Evolutionary conservation across 495 filamentous ascomycete species (phyloP), one percentile per base, ranked within the genome.

Genomic region (Penicillium flavigenum): DNA sequence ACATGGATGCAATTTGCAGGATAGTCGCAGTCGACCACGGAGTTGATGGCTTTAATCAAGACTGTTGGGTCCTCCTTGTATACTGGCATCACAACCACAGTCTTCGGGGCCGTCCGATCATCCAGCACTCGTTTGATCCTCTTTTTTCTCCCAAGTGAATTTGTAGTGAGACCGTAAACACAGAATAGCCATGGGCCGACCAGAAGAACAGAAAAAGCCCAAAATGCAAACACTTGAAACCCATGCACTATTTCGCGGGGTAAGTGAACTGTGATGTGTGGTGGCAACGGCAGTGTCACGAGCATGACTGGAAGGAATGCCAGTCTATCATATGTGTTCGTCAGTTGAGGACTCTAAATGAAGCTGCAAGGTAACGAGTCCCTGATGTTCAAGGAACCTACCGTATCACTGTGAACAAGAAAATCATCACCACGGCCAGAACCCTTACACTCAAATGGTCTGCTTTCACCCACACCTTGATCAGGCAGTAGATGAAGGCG

Each of bases 181-280:
- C 93, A 97, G 63, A 96, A 89, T 4, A 96, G 80, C 92, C 92
- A 98, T 2, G 94, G 94, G 8, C 96, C 79, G 2, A 87, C 88
- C 32, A 98, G 74, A 12, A 98, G 82, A 49, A 79, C 84, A 0
- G 93, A 86, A 63, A 98, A 98, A n/a, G 89, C 82, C 85, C 89
- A 96, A 67, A 98, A 97, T 4, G 92, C 93, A 62, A 97, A 97
- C 91, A 91, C 95, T 68, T 97, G 94, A 17, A 98, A 80, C 47
- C 88, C 77, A 19, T 59, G 67, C 39, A 92, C 86, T 76, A 94
- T 79, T 2, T 58, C 24, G 6, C 63, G 24, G 1, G 94, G 93
- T 71, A 92, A 92, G 57, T 88, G 77, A 53, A 81, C 72, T 0
- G 83, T 85, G 45, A 96, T 77, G 57, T 84, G 78, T 11, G 80